These are phyloP conservation scores for Lolium perenne DNA, from an alignment of 176 grass and related monocot genomes.

Conservation along the genomic window DNA sequence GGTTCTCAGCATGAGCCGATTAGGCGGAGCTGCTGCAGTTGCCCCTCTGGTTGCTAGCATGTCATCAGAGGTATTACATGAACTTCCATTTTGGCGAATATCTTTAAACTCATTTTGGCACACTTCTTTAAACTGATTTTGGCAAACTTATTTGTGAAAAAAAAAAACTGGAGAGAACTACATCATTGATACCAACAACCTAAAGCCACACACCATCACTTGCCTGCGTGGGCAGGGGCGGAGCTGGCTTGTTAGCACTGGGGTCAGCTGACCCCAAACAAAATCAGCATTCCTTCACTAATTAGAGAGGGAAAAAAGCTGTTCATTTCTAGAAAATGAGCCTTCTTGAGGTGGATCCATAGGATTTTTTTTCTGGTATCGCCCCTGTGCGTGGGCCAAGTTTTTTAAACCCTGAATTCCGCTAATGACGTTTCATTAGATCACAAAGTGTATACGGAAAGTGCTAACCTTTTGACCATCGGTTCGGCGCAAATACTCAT, in stretches of 20 bases:
- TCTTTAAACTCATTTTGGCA: background rate
- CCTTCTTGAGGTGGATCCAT: too few relatives aligned
- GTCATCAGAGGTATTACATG: slow-evolving; percentile 75
- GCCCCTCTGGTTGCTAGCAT: slow-evolving; percentile 68
- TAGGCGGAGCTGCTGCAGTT: slow-evolving; percentile 84
- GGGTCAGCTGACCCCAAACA: too few relatives aligned
- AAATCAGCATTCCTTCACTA: too few relatives aligned
- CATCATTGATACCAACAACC: too few relatives aligned
- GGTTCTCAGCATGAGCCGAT: slow-evolving; percentile 96
- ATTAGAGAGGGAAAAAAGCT: too few relatives aligned
- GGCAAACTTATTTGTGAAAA: slow-evolving; percentile 14
- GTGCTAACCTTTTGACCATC: slow-evolving; percentile 42
- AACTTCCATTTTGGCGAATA: slow-evolving; percentile 25
- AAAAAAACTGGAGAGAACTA: background rate
- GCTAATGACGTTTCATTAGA: slow-evolving; percentile 23
- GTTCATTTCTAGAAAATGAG: too few relatives aligned
- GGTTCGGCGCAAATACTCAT: slow-evolving; percentile 40
- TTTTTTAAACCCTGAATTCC: slow-evolving; percentile 33
- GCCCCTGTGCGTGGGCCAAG: slow-evolving; percentile 10
- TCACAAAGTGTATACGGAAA: slow-evolving; percentile 29
- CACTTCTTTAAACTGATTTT: background rate
- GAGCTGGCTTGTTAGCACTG: too few relatives aligned
- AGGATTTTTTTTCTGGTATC: too few relatives aligned
- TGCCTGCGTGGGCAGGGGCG: too few relatives aligned
- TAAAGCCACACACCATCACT: too few relatives aligned